Base-by-base conservation (phyloP, 306 rosid species). In the Quercus engelmannii region DNA sequence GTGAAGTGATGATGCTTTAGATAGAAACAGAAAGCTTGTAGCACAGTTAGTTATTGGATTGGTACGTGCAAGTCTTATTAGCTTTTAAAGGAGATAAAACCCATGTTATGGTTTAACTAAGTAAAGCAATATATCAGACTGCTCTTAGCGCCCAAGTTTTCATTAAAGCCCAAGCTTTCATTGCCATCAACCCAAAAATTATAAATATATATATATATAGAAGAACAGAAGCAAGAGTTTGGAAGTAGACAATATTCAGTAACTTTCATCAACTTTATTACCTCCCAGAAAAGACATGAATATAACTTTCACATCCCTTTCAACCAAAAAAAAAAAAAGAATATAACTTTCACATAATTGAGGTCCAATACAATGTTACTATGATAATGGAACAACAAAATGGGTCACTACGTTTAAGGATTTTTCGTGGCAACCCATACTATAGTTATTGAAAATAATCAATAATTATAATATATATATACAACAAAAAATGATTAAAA, bases 401-500 rank as follows among this genome's bases (percentile, higher is more conserved):
- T 69, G 87, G 85, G 80, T 21, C 61, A 74, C 79, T 81, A 75
- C 82, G 54, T 72, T 35, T 49, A 77, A 76, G 79, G 70, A 49
- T 81, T 77, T 81, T 77, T 82, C 76, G 89, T 25, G 64, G 86
- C 77, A 81, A 80, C 88, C 88, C 88, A 31, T 55, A 56, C 73
- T 73, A 81, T 75, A 71, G 85, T 88, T 81, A 87, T 91, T 83
- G 74, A 80, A 17, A 59, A 9, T 59, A 72, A 55, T 76, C 52
- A 58, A n/a, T 58, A 73, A 55, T 76, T 57, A 12, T 49, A 49
- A 49, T 49, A 49, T 49, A 12, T 49, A 91, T 90, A 84, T 81
- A 90, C 90, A 87, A 80, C 81, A 83, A 87, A 89, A 89, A 91
- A 83, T 86, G 77, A 83, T 79, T 71, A 72, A 78, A 31, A 79